Evolutionary conservation across 1,284 basidiomycete genomes (phyloP).

Genomic region (Tilletiopsis washingtonensis): DNA sequence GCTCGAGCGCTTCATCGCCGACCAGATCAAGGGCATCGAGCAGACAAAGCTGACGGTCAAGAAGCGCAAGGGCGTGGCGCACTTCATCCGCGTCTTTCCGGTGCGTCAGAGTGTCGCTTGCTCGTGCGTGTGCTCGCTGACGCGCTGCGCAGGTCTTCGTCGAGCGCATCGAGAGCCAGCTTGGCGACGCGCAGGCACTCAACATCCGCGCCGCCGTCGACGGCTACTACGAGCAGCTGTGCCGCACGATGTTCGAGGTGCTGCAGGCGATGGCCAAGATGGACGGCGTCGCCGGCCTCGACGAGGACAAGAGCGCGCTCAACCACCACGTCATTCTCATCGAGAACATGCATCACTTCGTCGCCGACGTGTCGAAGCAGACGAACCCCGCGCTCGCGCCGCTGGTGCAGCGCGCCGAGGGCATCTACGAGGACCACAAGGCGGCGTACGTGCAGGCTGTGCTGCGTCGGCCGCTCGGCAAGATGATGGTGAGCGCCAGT

Average conservation of each 20-base stretch:
- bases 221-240: conserved; percentile 75
- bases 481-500: conserved; percentile 65
- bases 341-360: conserved; percentile 93
- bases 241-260: conserved; percentile 79
- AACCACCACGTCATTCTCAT: conserved; percentile 94
- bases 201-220: conserved; percentile 74
- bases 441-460: conserved; percentile 77
- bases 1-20: conserved; percentile 47
- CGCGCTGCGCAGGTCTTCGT: too few relatives aligned
- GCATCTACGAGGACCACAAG: conserved; percentile 80
- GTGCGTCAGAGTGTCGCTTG: too few relatives aligned
- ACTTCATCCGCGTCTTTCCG: conserved; percentile 87
- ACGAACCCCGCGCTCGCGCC: conserved; percentile 51
- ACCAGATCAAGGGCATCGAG: conserved; percentile 71
- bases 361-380: conserved; percentile 61
- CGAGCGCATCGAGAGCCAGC: conserved; percentile 71
- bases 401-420: conserved; percentile 68
- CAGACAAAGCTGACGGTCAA: conserved; percentile 81
- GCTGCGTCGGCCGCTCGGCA: conserved; percentile 73
- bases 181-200: conserved; percentile 60
- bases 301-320: conserved; percentile 78
- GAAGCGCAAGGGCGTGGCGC: conserved; percentile 85
- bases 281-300: conserved; percentile 55
- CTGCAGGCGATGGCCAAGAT: conserved; percentile 82
- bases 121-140: too few relatives aligned